Conservation (phyloP, 495 filamentous ascomycete genomes). For the Hyphodiscus hymeniophilus region DNA sequence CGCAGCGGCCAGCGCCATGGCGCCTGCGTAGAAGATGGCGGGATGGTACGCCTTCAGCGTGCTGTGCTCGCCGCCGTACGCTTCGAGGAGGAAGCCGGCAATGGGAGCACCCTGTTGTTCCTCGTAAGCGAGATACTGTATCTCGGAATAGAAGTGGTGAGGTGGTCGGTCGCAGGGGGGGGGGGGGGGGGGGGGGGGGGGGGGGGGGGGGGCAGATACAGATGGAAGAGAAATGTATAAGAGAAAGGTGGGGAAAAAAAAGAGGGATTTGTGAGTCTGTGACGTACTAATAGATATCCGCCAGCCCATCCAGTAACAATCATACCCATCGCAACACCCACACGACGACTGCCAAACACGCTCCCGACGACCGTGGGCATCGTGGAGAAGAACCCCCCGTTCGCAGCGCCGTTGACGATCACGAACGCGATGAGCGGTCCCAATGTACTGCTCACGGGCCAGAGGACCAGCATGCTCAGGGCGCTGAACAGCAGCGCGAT, state of each 20-base stretch:
- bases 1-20: conserved; percentile 28
- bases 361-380: conserved; percentile 54
- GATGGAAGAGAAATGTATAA: too few relatives aligned
- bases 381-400: conserved; percentile 65
- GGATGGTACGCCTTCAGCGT: conserved; percentile 44
- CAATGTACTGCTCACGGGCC: conserved; percentile 53
- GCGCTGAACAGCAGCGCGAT: conserved; percentile 41
- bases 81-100: conserved; percentile 48
- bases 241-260: too few relatives aligned
- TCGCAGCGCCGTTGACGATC: conserved; percentile 56
- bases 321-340: conserved; percentile 53
- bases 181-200: too few relatives aligned
- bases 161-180: too few relatives aligned
- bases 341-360: conserved; percentile 45
- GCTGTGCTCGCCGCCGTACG: conserved; percentile 38
- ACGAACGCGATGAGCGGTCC: conserved; percentile 62
- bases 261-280: too few relatives aligned
- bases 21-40: conserved; percentile 50
- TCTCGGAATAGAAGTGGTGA: too few relatives aligned
- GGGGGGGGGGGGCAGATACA: too few relatives aligned
- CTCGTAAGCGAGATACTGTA: conserved; percentile 10
- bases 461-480: conserved; percentile 49
- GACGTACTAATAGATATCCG: conserved; percentile 42
- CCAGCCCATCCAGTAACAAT: conserved; percentile 51
- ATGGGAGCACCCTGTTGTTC: conserved; percentile 46